Base-by-base conservation (phyloP, 163 green algal genomes). In the Scenedesmus sp. region DNA sequence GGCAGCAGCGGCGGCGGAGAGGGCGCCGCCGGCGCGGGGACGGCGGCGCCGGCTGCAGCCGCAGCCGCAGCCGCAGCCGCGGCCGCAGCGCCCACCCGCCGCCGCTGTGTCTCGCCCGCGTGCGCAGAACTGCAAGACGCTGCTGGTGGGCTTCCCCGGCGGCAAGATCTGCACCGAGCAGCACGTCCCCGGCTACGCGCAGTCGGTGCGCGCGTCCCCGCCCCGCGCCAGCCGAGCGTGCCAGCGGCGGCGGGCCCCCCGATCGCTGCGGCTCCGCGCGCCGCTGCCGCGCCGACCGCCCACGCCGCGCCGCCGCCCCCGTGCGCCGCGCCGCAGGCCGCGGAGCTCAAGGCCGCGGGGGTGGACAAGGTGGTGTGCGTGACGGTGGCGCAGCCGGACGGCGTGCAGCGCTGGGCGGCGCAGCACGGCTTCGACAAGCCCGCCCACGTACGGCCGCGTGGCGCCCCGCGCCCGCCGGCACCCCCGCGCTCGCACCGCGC, bases 61-160 rank as follows among this genome's bases (percentile, higher is more conserved):
- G n/a, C n/a, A n/a, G n/a, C n/a, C n/a, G n/a, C n/a, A n/a, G n/a
- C n/a, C n/a, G n/a, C n/a, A n/a, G n/a, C n/a, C n/a, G n/a, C n/a
- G n/a, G n/a, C n/a, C n/a, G n/a, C n/a, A n/a, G n/a, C n/a, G n/a
- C n/a, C n/a, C n/a, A n/a, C n/a, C n/a, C n/a, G n/a, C n/a, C n/a
- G n/a, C n/a, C n/a, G n/a, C n/a, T n/a, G n/a, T n/a, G n/a, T n/a
- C n/a, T n/a, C n/a, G n/a, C n/a, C n/a, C n/a, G n/a, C n/a, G n/a
- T n/a, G 39, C 39, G 6, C 74, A 97, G 93, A 89, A 87, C 22
- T 72, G 90, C 47, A 87, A 88, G 17, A 77, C 87, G 0, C 86
- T 94, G 22, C 36, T 96, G 2, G 93, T 96, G 60, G 93, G 93
- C n/a, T 87, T 97, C 33, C 93, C 93, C n/a, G 91, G 95, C 31